These are phyloP conservation scores for Wallacemonas rigidus DNA, from an alignment of 208 protist species.

Conservation along the genomic window DNA sequence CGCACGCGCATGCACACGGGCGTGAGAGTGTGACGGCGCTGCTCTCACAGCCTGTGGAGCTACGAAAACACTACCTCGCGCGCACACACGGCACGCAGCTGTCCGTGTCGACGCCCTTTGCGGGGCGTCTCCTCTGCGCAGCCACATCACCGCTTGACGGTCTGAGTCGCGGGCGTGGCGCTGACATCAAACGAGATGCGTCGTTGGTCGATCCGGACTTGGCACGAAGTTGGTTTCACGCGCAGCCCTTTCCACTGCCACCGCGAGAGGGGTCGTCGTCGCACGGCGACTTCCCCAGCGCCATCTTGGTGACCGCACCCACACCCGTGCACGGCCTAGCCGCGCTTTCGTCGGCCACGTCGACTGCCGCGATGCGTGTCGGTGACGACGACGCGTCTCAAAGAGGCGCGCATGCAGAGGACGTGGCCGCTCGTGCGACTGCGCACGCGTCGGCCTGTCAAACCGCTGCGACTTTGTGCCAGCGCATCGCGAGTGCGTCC, in stretches of 20 bases:
- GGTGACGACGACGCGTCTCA: background rate
- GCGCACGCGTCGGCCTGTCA: constrained; percentile 7
- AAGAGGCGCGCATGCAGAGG: too few species aligned
- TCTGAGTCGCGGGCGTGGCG: too few species aligned
- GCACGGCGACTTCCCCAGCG: constrained; percentile 15
- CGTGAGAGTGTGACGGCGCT: background rate
- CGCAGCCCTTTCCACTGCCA: background rate
- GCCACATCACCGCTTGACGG: background rate
- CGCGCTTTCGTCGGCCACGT: background rate
- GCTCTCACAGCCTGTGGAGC: background rate
- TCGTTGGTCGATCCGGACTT: background rate
- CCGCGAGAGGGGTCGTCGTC: background rate
- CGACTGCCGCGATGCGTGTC: background rate
- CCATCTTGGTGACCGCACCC: constrained; percentile 17
- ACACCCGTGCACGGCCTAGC: constrained; percentile 1
- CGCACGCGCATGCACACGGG: too few species aligned
- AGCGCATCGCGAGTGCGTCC: constrained; percentile 21
- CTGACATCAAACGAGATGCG: background rate
- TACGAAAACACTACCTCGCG: constrained; percentile 45
- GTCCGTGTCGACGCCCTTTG: background rate
- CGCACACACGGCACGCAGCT: constrained; percentile 14
- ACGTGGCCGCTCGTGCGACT: too few species aligned
- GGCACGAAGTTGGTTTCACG: constrained; percentile 6
- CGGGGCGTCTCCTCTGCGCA: background rate
- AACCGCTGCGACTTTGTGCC: constrained; percentile 41